Conservation (phyloP, 2,329 filamentous ascomycete genomes). For the Paecilomyces formosus region DNA sequence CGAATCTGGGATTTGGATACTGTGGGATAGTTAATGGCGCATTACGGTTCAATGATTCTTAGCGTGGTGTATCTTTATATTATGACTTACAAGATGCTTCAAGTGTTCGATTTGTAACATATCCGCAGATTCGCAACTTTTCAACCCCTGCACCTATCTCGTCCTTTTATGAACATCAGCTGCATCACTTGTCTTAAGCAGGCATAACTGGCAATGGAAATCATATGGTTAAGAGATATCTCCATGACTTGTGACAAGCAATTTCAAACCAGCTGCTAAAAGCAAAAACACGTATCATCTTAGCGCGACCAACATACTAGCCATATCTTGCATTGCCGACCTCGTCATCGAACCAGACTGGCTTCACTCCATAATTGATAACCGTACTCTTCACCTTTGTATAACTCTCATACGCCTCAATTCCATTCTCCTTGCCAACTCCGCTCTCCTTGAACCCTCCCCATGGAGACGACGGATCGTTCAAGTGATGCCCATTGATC, state of each 20-base stretch:
- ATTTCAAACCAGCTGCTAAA: too few relatives aligned
- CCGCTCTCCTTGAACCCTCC: slow-evolving; percentile 59
- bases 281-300: too few relatives aligned
- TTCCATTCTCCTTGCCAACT: slow-evolving; percentile 65
- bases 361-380: slow-evolving; percentile 57
- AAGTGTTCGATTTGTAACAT: too few relatives aligned
- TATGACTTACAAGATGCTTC: too few relatives aligned
- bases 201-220: too few relatives aligned
- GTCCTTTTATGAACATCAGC: neutral
- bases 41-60: neutral
- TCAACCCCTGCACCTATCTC: too few relatives aligned
- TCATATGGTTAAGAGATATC: too few relatives aligned
- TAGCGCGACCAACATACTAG: too few relatives aligned
- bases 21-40: neutral
- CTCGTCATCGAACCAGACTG: slow-evolving; percentile 63
- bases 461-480: slow-evolving; percentile 66
- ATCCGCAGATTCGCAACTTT: too few relatives aligned
- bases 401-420: slow-evolving; percentile 56
- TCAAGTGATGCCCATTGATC: slow-evolving; percentile 56
- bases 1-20: neutral
- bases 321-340: slow-evolving; percentile 54
- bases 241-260: too few relatives aligned
- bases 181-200: neutral
- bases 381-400: slow-evolving; percentile 38
- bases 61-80: neutral